A percentile compares a stretch with the other conserved stretches of the same genome.
Evolutionary conservation across 2,329 filamentous ascomycete species (phyloP).

Genomic region (Daldinia eschscholtzii): DNA sequence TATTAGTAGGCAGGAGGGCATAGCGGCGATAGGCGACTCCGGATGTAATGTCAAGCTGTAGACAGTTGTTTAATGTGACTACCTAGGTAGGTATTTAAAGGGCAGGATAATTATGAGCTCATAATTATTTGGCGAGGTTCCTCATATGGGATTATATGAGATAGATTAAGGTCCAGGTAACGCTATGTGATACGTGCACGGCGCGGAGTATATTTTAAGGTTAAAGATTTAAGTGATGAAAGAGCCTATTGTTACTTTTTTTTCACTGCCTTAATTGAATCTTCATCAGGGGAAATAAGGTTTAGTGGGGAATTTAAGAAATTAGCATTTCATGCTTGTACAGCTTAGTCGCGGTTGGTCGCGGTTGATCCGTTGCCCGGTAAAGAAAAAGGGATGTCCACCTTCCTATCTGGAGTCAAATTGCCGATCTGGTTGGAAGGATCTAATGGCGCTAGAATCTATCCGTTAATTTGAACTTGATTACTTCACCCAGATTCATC

Average conservation of each 20-base stretch:
- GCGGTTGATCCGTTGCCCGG: not conserved
- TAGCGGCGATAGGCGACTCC: constrained; percentile 12
- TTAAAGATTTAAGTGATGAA: not conserved
- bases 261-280: not conserved
- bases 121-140: too few species aligned
- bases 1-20: not conserved
- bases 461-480: constrained; percentile 12
- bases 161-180: not conserved
- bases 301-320: not conserved
- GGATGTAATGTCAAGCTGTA: not conserved
- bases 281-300: constrained; percentile 7
- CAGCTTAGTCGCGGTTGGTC: too few species aligned
- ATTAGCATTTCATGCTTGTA: not conserved
- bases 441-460: constrained; percentile 9
- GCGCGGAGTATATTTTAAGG: not conserved
- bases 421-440: constrained; percentile 9
- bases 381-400: constrained; percentile 5
- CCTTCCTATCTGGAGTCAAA: not conserved
- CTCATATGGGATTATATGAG: not conserved
- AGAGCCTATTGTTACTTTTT: not conserved
- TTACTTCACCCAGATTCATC: not conserved
- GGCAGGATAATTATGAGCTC: not conserved
- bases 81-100: not conserved
- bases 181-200: not conserved
- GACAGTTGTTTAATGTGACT: not conserved